These are phyloP conservation scores for Trypanosoma avium DNA, from an alignment of 208 protist genomes.

Conservation along the genomic window DNA sequence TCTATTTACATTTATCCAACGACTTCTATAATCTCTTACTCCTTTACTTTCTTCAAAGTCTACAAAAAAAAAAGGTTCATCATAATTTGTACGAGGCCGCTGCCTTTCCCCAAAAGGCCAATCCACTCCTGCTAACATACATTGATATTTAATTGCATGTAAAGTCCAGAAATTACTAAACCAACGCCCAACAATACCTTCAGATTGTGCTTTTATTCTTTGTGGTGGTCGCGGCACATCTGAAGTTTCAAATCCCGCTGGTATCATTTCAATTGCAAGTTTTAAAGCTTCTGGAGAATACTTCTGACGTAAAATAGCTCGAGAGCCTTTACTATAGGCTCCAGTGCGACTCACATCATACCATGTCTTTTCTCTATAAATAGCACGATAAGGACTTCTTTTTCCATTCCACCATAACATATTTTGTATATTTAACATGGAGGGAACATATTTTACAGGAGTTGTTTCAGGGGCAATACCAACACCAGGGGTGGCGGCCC, in stretches of 20 bases:
- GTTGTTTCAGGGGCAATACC: slow-evolving; percentile 89
- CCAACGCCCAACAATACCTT: slow-evolving; percentile 88
- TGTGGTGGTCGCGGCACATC: slow-evolving; percentile 87
- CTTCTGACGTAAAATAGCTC: slow-evolving; percentile 68
- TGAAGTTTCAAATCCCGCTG: slow-evolving; percentile 70
- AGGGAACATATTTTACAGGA: slow-evolving; percentile 88
- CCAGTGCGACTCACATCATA: slow-evolving; percentile 58
- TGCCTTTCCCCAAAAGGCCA: slow-evolving; percentile 82
- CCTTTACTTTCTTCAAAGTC: slow-evolving; percentile 92
- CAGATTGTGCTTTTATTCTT: slow-evolving; percentile 81
- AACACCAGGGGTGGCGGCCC: slow-evolving; percentile 69
- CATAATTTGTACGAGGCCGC: slow-evolving; percentile 81
- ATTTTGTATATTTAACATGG: slow-evolving; percentile 88
- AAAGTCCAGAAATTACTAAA: slow-evolving; percentile 93
- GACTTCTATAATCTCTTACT: slow-evolving; percentile 84
- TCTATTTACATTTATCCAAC: slow-evolving; percentile 92
- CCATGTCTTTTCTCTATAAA: slow-evolving; percentile 85
- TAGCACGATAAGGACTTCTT: slow-evolving; percentile 52
- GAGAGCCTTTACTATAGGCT: slow-evolving; percentile 50
- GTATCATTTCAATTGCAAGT: slow-evolving; percentile 74
- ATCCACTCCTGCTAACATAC: slow-evolving; percentile 67
- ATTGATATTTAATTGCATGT: slow-evolving; percentile 89
- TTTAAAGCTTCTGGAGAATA: slow-evolving; percentile 77
- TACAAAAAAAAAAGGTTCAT: slow-evolving; percentile 88
- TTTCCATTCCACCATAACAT: slow-evolving; percentile 79